Base-by-base conservation (phyloP, 106 monocot genomes). In the Dioscorea alata region DNA sequence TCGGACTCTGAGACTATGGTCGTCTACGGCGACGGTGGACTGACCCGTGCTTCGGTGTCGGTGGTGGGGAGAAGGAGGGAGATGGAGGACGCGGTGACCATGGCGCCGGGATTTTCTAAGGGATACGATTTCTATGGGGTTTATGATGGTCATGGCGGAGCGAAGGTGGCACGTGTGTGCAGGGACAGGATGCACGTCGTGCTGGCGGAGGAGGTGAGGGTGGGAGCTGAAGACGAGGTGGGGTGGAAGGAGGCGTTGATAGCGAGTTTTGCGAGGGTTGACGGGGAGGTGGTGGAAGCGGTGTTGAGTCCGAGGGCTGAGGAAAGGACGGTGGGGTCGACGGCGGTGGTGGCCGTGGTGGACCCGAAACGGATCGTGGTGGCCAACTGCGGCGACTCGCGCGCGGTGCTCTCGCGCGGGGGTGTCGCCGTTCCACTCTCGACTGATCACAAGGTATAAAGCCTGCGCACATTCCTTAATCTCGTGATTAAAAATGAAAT, bases 301-400 rank as follows among this genome's bases (percentile, higher is more conserved):
- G 64, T 33, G 33, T 67, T 31, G 32, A 19, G 23, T 9, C 71
- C 61, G 21, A 66, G 73, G 19, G 74, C 35, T 42, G 63, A 64
- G 49, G 80, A 82, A 60, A 64, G 51, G 74, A 92, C 85, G 60
- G 79, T 89, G 64, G 93, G 93, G 10, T 93, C 93, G 33, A 93
- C 93, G 20, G 93, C 93, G 21, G 84, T 90, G 48, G 86, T 84
- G 48, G 83, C 84, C 32, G 81, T 84, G 23, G 79, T 90, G 56
- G 86, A 75, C 4, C 19, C 33, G 6, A 48, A 63, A 66, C 49
- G 61, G 64, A 87, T 90, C 69, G 81, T 84, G 13, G 86, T 90
- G 24, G 90, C 81, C 13, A 90, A 90, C 78, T 90, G 90, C 61
- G 90, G 90, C 13, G 90, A 86, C 62, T 90, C 81, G 8, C 65